These are phyloP conservation scores for Yamadazyma insecticola DNA, from an alignment of 805 yeast species.

Conservation along the genomic window DNA sequence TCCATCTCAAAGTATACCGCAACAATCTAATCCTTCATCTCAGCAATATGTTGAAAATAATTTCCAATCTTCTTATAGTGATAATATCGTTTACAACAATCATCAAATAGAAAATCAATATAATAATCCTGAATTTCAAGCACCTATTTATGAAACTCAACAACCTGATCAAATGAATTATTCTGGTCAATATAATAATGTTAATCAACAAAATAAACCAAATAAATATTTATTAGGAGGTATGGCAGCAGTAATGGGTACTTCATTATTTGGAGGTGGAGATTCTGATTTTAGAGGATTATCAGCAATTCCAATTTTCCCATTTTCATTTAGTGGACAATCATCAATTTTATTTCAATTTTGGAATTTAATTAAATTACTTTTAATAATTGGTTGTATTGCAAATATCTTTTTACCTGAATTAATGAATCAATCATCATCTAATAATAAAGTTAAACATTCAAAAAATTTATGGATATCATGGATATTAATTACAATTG, in stretches of 20 bases:
- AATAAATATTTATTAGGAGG: slow-evolving; percentile 59
- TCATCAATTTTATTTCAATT: slow-evolving; percentile 18
- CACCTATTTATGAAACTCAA: too few species aligned
- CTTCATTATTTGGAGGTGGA: slow-evolving; percentile 49
- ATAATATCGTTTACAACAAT: slow-evolving; percentile 3
- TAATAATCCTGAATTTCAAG: not conserved
- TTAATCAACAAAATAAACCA: slow-evolving; percentile 8
- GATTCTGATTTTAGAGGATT: slow-evolving; percentile 41
- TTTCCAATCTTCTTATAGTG: slow-evolving; percentile 1
- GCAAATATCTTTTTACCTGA: slow-evolving; percentile 13
- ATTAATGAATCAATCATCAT: slow-evolving; percentile 4
- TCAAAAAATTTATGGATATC: slow-evolving; percentile 7
- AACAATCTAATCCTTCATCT: slow-evolving; percentile 2
- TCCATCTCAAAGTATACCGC: not conserved
- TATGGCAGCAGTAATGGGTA: slow-evolving; percentile 59
- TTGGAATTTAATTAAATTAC: slow-evolving; percentile 17
- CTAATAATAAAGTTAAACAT: not conserved
- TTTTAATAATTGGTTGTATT: slow-evolving; percentile 18
- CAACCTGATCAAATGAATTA: slow-evolving; percentile 6
- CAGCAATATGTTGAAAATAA: slow-evolving; percentile 13
- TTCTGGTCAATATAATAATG: too few species aligned
- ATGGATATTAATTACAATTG: slow-evolving; percentile 25
- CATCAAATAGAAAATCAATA: slow-evolving; percentile 7
- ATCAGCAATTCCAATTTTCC: slow-evolving; percentile 41
- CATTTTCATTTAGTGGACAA: too few species aligned